A percentile compares a stretch with the other conserved stretches of the same genome.
These are phyloP conservation scores for Tinospora cordifolia DNA, from an alignment of 164 flowering plant genomes.

Conservation along the genomic window DNA sequence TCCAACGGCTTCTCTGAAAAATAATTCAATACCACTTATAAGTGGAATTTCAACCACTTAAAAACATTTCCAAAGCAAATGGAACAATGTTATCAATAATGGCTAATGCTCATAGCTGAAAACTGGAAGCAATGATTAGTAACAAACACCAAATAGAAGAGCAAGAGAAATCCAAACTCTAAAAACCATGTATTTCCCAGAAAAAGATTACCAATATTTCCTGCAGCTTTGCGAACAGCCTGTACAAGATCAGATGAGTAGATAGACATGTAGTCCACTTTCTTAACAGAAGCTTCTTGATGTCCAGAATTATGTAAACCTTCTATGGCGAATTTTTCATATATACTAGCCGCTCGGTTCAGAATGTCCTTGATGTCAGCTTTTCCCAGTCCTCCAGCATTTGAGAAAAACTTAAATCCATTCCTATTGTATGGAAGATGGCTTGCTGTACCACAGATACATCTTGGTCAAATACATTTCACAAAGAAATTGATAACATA, in stretches of 20 bases:
- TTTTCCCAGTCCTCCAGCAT: conserved; percentile 90
- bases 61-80: background rate
- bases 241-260: conserved; percentile 83
- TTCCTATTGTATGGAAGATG: conserved; percentile 97
- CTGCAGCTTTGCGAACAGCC: conserved; percentile 90
- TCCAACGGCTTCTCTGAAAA: conserved; percentile 83
- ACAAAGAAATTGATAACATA: background rate
- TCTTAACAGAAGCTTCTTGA: conserved; percentile 45
- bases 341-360: conserved; percentile 75
- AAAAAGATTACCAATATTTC: conserved; percentile 49
- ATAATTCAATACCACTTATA: background rate
- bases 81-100: background rate
- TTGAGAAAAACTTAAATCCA: conserved; percentile 93
- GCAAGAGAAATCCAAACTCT: background rate
- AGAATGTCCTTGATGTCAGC: conserved; percentile 83
- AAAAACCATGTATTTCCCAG: background rate
- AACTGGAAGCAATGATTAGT: background rate
- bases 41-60: background rate
- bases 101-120: background rate
- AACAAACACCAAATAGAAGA: background rate
- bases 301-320: conserved; percentile 27
- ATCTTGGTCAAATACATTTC: conserved; percentile 9
- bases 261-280: conserved; percentile 79
- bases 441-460: conserved; percentile 59
- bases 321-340: conserved; percentile 40